Evolutionary conservation across 2,329 filamentous ascomycete genomes (phyloP).

Genomic region (Neoascochyta sp.): DNA sequence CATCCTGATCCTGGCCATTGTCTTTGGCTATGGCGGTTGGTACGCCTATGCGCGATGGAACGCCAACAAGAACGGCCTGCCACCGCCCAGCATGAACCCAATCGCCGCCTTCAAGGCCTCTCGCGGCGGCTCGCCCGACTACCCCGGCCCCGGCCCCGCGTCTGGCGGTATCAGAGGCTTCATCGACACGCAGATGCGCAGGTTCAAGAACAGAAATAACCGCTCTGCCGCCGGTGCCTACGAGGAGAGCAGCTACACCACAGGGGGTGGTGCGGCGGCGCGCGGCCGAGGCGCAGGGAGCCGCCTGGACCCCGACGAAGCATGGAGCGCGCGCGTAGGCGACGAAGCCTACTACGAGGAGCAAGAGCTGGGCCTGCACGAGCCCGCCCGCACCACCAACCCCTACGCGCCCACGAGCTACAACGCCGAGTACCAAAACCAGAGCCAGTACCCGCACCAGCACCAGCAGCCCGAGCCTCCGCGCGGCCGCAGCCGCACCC

Average conservation of each 20-base stretch:
- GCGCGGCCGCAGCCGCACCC: slow-evolving; percentile 47
- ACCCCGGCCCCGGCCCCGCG: slow-evolving; percentile 51
- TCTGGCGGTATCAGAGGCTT: slow-evolving; percentile 66
- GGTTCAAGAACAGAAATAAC: slow-evolving; percentile 63
- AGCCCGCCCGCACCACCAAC: slow-evolving; percentile 40
- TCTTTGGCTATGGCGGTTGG: slow-evolving; percentile 63
- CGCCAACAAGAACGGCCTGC: slow-evolving; percentile 70
- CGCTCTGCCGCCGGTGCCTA: slow-evolving; percentile 68
- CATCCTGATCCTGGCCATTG: slow-evolving; percentile 62
- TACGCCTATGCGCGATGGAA: slow-evolving; percentile 68
- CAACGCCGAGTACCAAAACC: no score
- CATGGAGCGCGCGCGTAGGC: slow-evolving; percentile 78
- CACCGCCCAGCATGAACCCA: slow-evolving; percentile 67
- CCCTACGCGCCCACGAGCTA: slow-evolving; percentile 18
- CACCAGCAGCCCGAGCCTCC: slow-evolving; percentile 25
- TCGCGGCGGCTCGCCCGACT: slow-evolving; percentile 39
- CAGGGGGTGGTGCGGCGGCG: slow-evolving; percentile 25
- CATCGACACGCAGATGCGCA: slow-evolving; percentile 63
- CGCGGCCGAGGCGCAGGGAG: slow-evolving; percentile 48
- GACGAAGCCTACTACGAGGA: slow-evolving; percentile 76
- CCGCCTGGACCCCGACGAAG: slow-evolving; percentile 76
- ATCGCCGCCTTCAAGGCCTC: slow-evolving; percentile 62
- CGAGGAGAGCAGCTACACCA: slow-evolving; percentile 57
- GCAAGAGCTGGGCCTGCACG: slow-evolving; percentile 63
- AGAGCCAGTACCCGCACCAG: no score